These are phyloP conservation scores for Pseudisothecium myosuroides DNA, from an alignment of 225 moss, liverwort and hornwort genomes.

Conservation along the genomic window DNA sequence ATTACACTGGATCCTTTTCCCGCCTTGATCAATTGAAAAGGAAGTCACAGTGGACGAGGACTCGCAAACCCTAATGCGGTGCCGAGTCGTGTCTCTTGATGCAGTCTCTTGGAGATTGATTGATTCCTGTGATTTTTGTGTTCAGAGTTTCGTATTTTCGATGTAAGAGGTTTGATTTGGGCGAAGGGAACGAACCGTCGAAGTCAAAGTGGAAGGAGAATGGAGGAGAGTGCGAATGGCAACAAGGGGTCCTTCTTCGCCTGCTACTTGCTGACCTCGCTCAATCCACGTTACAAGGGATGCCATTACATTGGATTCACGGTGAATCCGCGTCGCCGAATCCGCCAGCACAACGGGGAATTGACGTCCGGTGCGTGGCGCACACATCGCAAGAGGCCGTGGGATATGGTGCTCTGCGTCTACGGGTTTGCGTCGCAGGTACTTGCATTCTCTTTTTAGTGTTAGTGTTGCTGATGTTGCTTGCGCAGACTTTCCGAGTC, in stretches of 20 bases:
- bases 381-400: conserved; percentile 70
- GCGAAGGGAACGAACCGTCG: neutral
- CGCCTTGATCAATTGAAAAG: too few relatives aligned
- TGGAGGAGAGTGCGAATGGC: conserved; percentile 12
- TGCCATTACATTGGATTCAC: conserved; percentile 88
- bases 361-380: conserved; percentile 71
- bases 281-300: conserved; percentile 75
- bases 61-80: neutral
- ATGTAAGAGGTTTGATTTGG: neutral
- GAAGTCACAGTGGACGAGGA: neutral
- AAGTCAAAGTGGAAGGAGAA: neutral
- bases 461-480: neutral
- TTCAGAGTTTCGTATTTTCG: neutral
- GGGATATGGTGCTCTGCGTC: conserved; percentile 99
- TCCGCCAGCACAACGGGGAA: conserved; percentile 95
- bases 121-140: neutral
- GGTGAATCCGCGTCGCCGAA: conserved; percentile 77
- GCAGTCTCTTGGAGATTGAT: neutral
- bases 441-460: neutral
- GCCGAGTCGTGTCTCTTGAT: neutral
- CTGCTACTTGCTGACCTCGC: conserved; percentile 82
- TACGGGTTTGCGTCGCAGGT: conserved; percentile 83
- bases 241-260: conserved; percentile 45
- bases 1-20: too few relatives aligned
- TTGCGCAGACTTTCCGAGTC: neutral